Evolutionary conservation across 306 rosid species (phyloP).

Genomic region (Cicer chorassanicum): DNA sequence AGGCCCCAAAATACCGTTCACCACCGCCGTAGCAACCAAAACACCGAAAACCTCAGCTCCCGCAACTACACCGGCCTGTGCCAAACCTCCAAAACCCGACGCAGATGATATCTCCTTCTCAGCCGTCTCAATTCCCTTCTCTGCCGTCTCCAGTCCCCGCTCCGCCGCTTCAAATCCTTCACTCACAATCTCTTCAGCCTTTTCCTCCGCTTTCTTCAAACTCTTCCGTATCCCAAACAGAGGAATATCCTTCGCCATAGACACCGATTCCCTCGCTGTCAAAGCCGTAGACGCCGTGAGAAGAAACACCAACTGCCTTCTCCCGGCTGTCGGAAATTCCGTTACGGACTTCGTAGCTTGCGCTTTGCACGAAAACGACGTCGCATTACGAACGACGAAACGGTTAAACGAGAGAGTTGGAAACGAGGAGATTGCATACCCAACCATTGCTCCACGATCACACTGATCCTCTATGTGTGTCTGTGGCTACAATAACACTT

Average conservation of each 20-base stretch:
- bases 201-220: slow-evolving; percentile 70
- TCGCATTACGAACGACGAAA: slow-evolving; percentile 45
- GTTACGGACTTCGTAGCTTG: slow-evolving; percentile 13
- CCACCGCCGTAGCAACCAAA: slow-evolving; percentile 72
- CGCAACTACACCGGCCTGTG: slow-evolving; percentile 82
- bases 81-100: slow-evolving; percentile 62
- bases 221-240: slow-evolving; percentile 78
- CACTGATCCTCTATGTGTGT: slow-evolving; percentile 55
- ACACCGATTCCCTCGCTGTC: slow-evolving; percentile 50
- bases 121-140: slow-evolving; percentile 56
- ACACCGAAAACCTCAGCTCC: slow-evolving; percentile 77
- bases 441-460: slow-evolving; percentile 50
- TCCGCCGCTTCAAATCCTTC: slow-evolving; percentile 84
- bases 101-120: slow-evolving; percentile 43
- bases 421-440: slow-evolving; percentile 54
- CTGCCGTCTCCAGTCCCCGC: slow-evolving; percentile 57
- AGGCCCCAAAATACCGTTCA: slow-evolving; percentile 78
- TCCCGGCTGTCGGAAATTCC: slow-evolving; percentile 30
- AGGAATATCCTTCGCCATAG: slow-evolving; percentile 66
- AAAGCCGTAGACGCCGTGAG: slow-evolving; percentile 62
- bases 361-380: slow-evolving; percentile 41
- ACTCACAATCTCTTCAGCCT: slow-evolving; percentile 73
- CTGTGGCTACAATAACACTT: slow-evolving; percentile 39
- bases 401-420: slow-evolving; percentile 50
- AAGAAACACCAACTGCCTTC: slow-evolving; percentile 65